These are phyloP conservation scores for Coemansia sp. DNA, from an alignment of 192 early-diverging fungal genomes.

Conservation along the genomic window DNA sequence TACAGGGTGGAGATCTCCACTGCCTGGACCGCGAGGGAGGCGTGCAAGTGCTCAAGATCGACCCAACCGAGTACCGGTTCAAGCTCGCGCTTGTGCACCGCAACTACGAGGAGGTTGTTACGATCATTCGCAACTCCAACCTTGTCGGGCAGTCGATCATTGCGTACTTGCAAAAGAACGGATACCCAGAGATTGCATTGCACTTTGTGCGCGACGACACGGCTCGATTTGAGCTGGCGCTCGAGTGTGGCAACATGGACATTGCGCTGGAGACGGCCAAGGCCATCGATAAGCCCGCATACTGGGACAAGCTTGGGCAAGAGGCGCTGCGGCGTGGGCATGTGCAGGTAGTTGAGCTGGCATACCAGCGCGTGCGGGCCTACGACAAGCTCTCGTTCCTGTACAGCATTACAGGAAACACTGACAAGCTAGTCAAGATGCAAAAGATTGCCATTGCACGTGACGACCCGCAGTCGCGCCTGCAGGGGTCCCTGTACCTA, in stretches of 20 bases:
- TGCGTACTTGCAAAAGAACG: slow-evolving; percentile 99
- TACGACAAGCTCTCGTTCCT: slow-evolving; percentile 95
- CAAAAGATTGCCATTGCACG: slow-evolving; percentile 89
- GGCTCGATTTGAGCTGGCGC: slow-evolving; percentile 93
- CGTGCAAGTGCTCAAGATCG: slow-evolving; percentile 84
- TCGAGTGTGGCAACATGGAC: slow-evolving; percentile 96
- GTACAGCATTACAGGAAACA: slow-evolving; percentile 91
- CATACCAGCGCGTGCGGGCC: slow-evolving; percentile 89
- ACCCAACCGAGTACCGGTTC: slow-evolving; percentile 99
- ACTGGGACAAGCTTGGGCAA: slow-evolving; percentile 85
- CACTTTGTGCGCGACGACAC: slow-evolving; percentile 98
- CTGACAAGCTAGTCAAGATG: slow-evolving; percentile 93
- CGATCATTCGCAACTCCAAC: slow-evolving; percentile 95
- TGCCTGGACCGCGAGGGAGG: slow-evolving; percentile 91
- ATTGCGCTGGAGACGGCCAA: slow-evolving; percentile 96
- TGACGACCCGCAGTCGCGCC: slow-evolving; percentile 84
- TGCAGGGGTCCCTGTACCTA: slow-evolving; percentile 90
- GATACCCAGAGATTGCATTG: slow-evolving; percentile 97
- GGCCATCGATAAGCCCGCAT: slow-evolving; percentile 83
- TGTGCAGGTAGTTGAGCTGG: slow-evolving; percentile 79
- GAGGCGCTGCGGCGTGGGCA: slow-evolving; percentile 94
- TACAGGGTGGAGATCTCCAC: slow-evolving; percentile 84
- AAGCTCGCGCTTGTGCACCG: slow-evolving; percentile 89
- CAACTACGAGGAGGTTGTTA: slow-evolving; percentile 96
- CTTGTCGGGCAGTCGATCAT: slow-evolving; percentile 98